phyloP scores from a whole-genome alignment of 352 stramenopile species.

The Pythium grandisporangium region DNA sequence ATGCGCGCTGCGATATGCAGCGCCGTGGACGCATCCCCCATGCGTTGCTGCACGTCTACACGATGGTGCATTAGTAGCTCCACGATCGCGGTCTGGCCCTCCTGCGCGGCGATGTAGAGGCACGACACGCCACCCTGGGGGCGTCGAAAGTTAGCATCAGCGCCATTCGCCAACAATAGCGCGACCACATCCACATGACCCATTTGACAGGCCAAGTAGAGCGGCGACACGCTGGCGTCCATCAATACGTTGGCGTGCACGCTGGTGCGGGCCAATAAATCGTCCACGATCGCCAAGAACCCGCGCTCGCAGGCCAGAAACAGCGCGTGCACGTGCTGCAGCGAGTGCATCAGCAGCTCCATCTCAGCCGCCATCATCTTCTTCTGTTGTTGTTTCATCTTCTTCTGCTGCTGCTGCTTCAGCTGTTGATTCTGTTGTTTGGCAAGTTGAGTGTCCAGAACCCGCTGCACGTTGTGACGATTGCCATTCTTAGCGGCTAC shows the following conservation, averaged over 20 bases:
- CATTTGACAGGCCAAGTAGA: slow-evolving; percentile 84
- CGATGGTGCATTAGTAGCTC: slow-evolving; percentile 29
- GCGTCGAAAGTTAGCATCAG: slow-evolving; percentile 56
- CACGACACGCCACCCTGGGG: slow-evolving; percentile 59
- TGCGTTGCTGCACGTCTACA: slow-evolving; percentile 52
- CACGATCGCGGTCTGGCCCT: slow-evolving; percentile 62
- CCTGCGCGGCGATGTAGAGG: slow-evolving; percentile 78
- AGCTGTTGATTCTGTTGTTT: too few relatives aligned
- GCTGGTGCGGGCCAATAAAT: slow-evolving; percentile 44
- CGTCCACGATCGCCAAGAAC: slow-evolving; percentile 48
- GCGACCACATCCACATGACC: slow-evolving; percentile 53
- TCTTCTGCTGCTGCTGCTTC: too few relatives aligned
- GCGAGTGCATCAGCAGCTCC: slow-evolving; percentile 3
- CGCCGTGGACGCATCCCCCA: slow-evolving; percentile 69
- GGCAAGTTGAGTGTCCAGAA: slow-evolving; percentile 17
- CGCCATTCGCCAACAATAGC: slow-evolving; percentile 41
- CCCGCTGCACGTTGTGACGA: slow-evolving; percentile 30
- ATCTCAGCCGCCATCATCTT: too few relatives aligned
- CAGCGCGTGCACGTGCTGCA: slow-evolving; percentile 49
- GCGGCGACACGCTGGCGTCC: slow-evolving; percentile 67
- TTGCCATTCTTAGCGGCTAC: slow-evolving; percentile 76
- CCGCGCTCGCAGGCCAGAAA: slow-evolving; percentile 76
- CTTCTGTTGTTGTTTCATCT: too few relatives aligned
- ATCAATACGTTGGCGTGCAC: slow-evolving; percentile 70
- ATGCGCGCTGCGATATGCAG: slow-evolving; percentile 80